Evolutionary conservation across 1,284 basidiomycete species (phyloP), one percentile per base, ranked within the genome.

Genomic region (Austroboletus novae-zelandiae): DNA sequence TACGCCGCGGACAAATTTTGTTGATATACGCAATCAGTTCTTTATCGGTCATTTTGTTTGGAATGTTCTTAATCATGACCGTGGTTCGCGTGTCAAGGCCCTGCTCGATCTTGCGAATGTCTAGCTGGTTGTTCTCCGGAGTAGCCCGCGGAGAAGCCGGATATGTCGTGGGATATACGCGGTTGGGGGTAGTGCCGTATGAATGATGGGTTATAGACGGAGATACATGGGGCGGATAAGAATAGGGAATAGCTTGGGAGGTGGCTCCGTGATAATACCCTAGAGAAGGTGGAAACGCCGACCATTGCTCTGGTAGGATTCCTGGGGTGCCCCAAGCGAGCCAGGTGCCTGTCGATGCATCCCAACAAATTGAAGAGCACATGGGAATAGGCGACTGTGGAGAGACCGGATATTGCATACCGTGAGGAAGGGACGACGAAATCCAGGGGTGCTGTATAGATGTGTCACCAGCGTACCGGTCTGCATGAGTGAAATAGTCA

Each of bases 31-130:
- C 68, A 59, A 85, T 75, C 57, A 93, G 67, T 57, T 91, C 88
- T 61, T 74, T 76, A 66, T 91, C 86, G 48, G 77, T 86, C 86
- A 93, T 89, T 70, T 91, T 91, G 70, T 92, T 93, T 2, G 90
- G 90, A 40, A 94, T 88, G 61, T 94, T 94, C 71, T 91, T 89
- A 56, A 89, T 84, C 89, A 91, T 91, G 43, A 90, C 81, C 11
- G 90, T 92, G 20, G 90, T 92, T 36, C 91, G 76, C 31, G 85
- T 90, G 60, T 94, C 91, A 48, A 77, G 66, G 0, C 91, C 91
- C 31, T 76, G 78, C 66, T 86, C 86, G 61, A 94, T 91, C 50
- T 75, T 75, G 30, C 71, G 75, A 27, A 91, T 68, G 62, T 89
- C 82, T 27, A 94, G 70, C 57, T 81, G 78, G 61, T 92, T 91